phyloP scores from a whole-genome alignment of 306 rosid genomes.

The Rubus idaeus region DNA sequence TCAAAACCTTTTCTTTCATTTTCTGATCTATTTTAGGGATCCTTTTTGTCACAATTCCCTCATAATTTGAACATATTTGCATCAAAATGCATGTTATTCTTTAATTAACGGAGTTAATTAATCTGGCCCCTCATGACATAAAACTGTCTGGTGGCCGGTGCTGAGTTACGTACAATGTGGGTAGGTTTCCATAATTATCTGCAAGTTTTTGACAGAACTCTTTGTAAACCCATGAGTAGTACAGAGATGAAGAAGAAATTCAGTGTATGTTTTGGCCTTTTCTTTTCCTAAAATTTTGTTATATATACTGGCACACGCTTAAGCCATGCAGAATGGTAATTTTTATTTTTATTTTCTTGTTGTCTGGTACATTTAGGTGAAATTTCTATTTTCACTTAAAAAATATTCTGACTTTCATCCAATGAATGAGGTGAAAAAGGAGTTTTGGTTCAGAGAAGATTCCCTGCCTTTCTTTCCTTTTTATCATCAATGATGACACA shows the following conservation, averaged over 20 bases:
- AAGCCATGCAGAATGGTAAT: conserved; percentile 34
- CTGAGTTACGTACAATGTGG: conserved; percentile 11
- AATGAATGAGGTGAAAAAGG: conserved; percentile 36
- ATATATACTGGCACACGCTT: conserved; percentile 46
- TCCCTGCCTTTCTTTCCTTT: conserved; percentile 69
- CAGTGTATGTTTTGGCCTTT: background rate
- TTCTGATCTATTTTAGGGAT: background rate
- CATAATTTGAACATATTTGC: conserved; percentile 5
- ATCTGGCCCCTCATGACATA: background rate
- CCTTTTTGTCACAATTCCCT: background rate
- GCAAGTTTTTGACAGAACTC: background rate
- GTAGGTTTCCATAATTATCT: conserved; percentile 5
- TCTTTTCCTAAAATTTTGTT: background rate
- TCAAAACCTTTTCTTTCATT: background rate
- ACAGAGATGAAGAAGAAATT: conserved; percentile 4
- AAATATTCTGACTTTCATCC: conserved; percentile 31
- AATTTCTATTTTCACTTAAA: conserved; percentile 7
- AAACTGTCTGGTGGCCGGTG: background rate
- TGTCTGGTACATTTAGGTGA: conserved; percentile 48
- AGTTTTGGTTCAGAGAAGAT: conserved; percentile 68
- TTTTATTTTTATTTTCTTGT: conserved; percentile 30
- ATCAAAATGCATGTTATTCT: background rate
- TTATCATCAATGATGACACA: conserved; percentile 75
- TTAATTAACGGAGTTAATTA: background rate
- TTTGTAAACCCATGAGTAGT: background rate